Percentiles rank a stretch among this genome's conserved stretches.
Evolutionary conservation across 1,284 basidiomycete species (phyloP).

Genomic region (Microbotryomycetes sp.): DNA sequence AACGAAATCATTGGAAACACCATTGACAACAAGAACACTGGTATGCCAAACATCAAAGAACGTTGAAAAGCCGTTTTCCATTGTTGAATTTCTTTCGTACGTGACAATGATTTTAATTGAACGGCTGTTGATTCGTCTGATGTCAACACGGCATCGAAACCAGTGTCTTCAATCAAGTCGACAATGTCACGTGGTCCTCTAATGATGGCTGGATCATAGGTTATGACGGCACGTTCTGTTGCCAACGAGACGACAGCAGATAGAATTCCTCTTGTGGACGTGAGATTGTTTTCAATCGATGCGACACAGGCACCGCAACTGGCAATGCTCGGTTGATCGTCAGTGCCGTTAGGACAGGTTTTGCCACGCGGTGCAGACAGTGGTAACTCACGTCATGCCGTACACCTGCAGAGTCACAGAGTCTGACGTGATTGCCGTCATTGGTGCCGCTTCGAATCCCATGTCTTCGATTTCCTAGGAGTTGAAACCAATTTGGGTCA

Average conservation of each 20-base stretch:
- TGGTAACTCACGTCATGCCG: conserved; percentile 83
- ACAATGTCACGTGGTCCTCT: conserved; percentile 77
- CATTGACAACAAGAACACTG: conserved; percentile 91
- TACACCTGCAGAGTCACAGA: conserved; percentile 68
- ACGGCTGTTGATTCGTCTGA: conserved; percentile 72
- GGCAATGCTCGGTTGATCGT: not conserved
- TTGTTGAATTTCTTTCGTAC: conserved; percentile 82
- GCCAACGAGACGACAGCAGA: conserved; percentile 64
- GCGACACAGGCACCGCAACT: conserved; percentile 57
- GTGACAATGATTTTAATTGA: conserved; percentile 81
- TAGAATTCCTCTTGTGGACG: conserved; percentile 65
- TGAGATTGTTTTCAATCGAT: conserved; percentile 66
- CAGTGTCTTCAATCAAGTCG: conserved; percentile 76
- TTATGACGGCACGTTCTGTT: conserved; percentile 65
- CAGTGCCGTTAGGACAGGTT: not conserved
- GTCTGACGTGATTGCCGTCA: conserved; percentile 59
- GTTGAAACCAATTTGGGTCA: not conserved
- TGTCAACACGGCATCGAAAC: conserved; percentile 79
- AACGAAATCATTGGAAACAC: conserved; percentile 66
- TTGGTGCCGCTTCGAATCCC: conserved; percentile 77
- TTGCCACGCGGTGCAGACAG: too few species aligned
- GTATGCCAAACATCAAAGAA: conserved; percentile 73
- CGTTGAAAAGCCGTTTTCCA: conserved; percentile 79
- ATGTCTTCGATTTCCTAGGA: conserved; percentile 80
- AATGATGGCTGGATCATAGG: conserved; percentile 62